Evolutionary conservation across 2,329 filamentous ascomycete genomes (phyloP).

Genomic region (Ophiocordyceps australis): DNA sequence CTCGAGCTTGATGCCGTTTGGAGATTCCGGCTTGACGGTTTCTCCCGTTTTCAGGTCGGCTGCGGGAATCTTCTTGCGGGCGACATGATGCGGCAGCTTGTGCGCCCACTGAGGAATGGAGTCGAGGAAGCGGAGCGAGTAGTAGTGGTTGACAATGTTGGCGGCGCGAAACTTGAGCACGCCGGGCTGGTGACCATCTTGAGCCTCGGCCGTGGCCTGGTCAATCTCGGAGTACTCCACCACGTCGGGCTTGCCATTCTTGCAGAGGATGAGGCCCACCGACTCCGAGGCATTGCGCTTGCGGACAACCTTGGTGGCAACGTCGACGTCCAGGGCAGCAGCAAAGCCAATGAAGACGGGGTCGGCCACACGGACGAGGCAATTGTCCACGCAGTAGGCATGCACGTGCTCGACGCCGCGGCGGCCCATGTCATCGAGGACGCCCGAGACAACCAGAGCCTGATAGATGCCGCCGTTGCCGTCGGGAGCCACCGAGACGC

Average conservation of each 20-base stretch:
- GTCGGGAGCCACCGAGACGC: slow-evolving; percentile 87
- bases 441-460: slow-evolving; percentile 63
- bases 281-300: slow-evolving; percentile 95
- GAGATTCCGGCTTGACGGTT: slow-evolving; percentile 76
- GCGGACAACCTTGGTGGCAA: slow-evolving; percentile 97
- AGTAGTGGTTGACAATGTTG: slow-evolving; percentile 99
- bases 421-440: slow-evolving; percentile 73
- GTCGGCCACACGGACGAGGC: slow-evolving; percentile 96
- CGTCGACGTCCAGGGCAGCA: slow-evolving; percentile 74
- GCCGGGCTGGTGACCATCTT: slow-evolving; percentile 61
- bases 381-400: slow-evolving; percentile 97
- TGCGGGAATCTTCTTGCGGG: slow-evolving; percentile 93
- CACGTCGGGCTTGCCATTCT: slow-evolving; percentile 91
- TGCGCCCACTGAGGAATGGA: slow-evolving; percentile 74
- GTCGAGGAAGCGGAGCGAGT: slow-evolving; percentile 84
- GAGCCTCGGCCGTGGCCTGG: slow-evolving; percentile 69
- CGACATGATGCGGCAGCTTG: slow-evolving; percentile 85
- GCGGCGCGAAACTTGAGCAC: slow-evolving; percentile 92
- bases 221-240: slow-evolving; percentile 99
- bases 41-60: slow-evolving; percentile 61
- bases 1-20: slow-evolving; percentile 97
- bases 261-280: slow-evolving; percentile 82
- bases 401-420: slow-evolving; percentile 90
- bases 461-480: slow-evolving; percentile 96
- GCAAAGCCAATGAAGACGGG: slow-evolving; percentile 91